Conservation (phyloP, 2,329 filamentous ascomycete species). For the Thielaviopsis ethacetica region DNA sequence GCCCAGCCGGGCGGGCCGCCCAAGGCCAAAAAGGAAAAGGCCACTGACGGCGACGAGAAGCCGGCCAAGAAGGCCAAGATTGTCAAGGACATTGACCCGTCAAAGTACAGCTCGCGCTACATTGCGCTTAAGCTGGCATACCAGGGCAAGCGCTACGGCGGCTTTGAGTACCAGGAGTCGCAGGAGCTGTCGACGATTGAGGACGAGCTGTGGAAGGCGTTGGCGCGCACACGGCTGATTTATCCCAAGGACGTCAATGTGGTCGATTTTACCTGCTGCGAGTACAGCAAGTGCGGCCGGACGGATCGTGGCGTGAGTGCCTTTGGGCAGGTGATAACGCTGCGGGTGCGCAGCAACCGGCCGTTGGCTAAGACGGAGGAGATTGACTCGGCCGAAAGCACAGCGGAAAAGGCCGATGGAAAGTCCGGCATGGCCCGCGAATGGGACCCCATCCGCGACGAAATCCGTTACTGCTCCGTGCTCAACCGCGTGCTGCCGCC, state of each 20-base stretch:
- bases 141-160: slow-evolving; percentile 78
- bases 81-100: slow-evolving; percentile 48
- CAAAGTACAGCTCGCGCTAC: slow-evolving; percentile 64
- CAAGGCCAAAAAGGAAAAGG: slow-evolving; percentile 6
- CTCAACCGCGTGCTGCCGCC: slow-evolving; percentile 77
- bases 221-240: slow-evolving; percentile 69
- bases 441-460: slow-evolving; percentile 58
- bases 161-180: slow-evolving; percentile 71
- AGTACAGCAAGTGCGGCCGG: slow-evolving; percentile 89
- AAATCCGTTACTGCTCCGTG: slow-evolving; percentile 67
- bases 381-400: slow-evolving; percentile 7
- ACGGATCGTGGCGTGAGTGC: slow-evolving; percentile 90
- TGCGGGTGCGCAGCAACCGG: slow-evolving; percentile 65
- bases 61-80: slow-evolving; percentile 24
- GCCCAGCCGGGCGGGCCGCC: slow-evolving; percentile 2
- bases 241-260: slow-evolving; percentile 46
- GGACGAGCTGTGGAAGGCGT: slow-evolving; percentile 82
- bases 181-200: slow-evolving; percentile 69
- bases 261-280: slow-evolving; percentile 66
- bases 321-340: slow-evolving; percentile 84
- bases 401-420: slow-evolving; percentile 13
- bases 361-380: slow-evolving; percentile 28
- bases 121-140: slow-evolving; percentile 93
- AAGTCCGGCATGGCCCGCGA: too few species aligned
- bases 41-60: slow-evolving; percentile 7